Evolutionary conservation across 768 basidiomycete species (phyloP).

Genomic region (Dioszegia aurantiaca): DNA sequence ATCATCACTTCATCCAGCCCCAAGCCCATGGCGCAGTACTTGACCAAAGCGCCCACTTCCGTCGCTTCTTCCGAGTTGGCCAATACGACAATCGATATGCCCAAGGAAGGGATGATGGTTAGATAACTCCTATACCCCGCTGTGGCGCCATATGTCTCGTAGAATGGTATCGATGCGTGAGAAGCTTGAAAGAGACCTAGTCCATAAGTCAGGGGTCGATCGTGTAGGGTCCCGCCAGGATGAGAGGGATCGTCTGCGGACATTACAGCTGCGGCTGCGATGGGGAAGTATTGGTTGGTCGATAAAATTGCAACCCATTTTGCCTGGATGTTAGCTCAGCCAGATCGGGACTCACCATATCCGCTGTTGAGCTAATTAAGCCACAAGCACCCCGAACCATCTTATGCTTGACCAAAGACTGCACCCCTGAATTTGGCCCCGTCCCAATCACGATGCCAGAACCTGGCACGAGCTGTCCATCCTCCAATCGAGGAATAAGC

Average conservation of each 20-base stretch:
- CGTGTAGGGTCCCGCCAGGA: constrained; percentile 2
- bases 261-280: background rate
- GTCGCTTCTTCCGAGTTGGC: background rate
- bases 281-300: background rate
- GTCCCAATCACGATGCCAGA: background rate
- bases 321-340: background rate
- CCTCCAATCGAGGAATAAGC: background rate
- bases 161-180: background rate
- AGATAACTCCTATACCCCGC: background rate
- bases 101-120: background rate
- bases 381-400: constrained; percentile 3
- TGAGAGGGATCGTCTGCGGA: too few species aligned
- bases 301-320: background rate
- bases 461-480: background rate
- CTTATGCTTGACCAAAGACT: background rate
- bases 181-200: background rate
- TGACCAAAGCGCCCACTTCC: background rate
- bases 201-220: background rate
- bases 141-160: constrained; percentile 1
- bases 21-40: constrained; percentile 1
- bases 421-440: background rate
- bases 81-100: background rate
- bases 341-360: background rate
- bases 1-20: background rate
- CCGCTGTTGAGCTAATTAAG: background rate